phyloP scores from a whole-genome alignment of 805 yeast species.

The Pichia sporocuriosa region DNA sequence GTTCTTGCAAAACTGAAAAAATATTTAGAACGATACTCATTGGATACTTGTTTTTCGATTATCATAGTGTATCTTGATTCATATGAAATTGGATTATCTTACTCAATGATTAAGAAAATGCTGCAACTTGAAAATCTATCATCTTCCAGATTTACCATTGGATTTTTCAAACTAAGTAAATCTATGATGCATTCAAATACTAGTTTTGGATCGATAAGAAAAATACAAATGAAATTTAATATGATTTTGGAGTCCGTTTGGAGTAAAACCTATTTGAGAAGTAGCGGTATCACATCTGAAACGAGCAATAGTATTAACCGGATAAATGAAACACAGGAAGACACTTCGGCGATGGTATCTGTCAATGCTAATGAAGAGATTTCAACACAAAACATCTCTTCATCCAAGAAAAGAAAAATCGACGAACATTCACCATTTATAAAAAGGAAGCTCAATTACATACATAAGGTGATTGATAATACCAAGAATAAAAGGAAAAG shows the following conservation, averaged over 20 bases:
- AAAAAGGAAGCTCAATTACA: constrained; percentile 3
- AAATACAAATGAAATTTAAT: not conserved
- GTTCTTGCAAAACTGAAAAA: constrained; percentile 9
- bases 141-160: constrained; percentile 1
- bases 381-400: not conserved
- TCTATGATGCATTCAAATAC: not conserved
- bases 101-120: constrained; percentile 4
- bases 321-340: not conserved
- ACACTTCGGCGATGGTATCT: not conserved
- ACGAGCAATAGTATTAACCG: not conserved
- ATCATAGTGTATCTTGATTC: constrained; percentile 11
- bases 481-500: constrained; percentile 3
- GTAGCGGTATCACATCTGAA: not conserved
- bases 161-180: constrained; percentile 8
- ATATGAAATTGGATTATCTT: constrained; percentile 1
- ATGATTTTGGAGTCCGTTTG: constrained; percentile 4
- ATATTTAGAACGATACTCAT: constrained; percentile 7
- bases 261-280: not conserved
- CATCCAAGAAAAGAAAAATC: not conserved
- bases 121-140: constrained; percentile 2
- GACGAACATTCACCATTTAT: not conserved
- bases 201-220: not conserved
- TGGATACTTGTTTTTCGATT: constrained; percentile 6
- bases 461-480: constrained; percentile 1
- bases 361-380: not conserved